Conservation (phyloP, 2,329 filamentous ascomycete genomes). For the Sporothrix schenckii region DNA sequence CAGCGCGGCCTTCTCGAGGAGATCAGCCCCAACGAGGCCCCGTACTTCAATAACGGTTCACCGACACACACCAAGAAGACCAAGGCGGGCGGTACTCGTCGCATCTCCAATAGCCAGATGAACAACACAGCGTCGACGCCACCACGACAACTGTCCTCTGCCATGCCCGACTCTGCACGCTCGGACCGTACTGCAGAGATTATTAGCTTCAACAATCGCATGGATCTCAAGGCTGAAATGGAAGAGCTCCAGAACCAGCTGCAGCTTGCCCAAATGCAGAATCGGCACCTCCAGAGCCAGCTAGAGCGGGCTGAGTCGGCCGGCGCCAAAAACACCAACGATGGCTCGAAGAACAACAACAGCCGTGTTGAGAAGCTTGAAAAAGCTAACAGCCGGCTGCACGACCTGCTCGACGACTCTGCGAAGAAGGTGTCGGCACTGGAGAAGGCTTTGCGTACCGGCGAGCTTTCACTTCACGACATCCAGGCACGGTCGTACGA, state of each 20-base stretch:
- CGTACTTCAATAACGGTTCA: conserved; percentile 57
- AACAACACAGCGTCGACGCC: conserved; percentile 61
- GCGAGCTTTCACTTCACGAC: conserved; percentile 85
- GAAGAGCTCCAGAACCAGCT: conserved; percentile 93
- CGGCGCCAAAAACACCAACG: conserved; percentile 48
- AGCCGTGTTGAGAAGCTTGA: conserved; percentile 84
- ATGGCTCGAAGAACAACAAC: conserved; percentile 22
- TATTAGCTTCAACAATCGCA: conserved; percentile 79
- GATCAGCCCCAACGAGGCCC: conserved; percentile 80
- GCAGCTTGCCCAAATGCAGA: conserved; percentile 93
- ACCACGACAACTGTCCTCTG: conserved; percentile 64
- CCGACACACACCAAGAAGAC: conserved; percentile 71
- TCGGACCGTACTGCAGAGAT: conserved; percentile 87
- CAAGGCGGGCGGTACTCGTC: conserved; percentile 53
- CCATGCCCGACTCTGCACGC: conserved; percentile 70
- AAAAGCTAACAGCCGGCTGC: conserved; percentile 84
- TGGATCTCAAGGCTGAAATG: conserved; percentile 87
- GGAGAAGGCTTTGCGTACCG: conserved; percentile 82
- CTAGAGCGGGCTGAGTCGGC: conserved; percentile 71
- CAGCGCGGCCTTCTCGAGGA: conserved; percentile 80
- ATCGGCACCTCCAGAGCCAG: conserved; percentile 87
- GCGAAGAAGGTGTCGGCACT: conserved; percentile 86
- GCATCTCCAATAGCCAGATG: conserved; percentile 64
- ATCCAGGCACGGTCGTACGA: conserved; percentile 92
- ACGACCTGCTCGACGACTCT: conserved; percentile 94